Conservation (phyloP, 2,329 filamentous ascomycete genomes). For the Botrytis byssoidea region DNA sequence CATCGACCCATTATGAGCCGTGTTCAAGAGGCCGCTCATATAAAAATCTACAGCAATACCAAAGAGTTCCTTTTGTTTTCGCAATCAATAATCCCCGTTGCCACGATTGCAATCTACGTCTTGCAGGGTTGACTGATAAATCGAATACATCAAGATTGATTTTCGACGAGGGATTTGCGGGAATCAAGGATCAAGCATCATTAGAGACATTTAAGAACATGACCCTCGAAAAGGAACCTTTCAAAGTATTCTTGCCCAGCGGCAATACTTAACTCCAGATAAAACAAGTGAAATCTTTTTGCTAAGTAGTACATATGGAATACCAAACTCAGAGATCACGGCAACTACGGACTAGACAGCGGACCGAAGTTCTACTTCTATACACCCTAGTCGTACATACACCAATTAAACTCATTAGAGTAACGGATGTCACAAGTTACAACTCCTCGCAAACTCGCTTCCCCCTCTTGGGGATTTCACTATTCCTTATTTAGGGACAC, state of each 20-base stretch:
- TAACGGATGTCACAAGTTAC: conserved; percentile 18
- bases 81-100: conserved; percentile 16
- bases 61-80: neutral
- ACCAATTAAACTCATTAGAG: conserved; percentile 16
- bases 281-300: neutral
- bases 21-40: conserved; percentile 1
- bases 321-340: neutral
- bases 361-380: conserved; percentile 15
- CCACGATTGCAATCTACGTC: conserved; percentile 3
- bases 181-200: conserved; percentile 19
- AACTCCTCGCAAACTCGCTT: conserved; percentile 15
- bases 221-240: neutral
- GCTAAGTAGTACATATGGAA: neutral
- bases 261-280: neutral
- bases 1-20: conserved; percentile 8
- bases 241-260: neutral
- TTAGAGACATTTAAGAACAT: conserved; percentile 2
- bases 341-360: conserved; percentile 13
- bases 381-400: conserved; percentile 16
- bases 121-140: conserved; percentile 14
- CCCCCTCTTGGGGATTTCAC: conserved; percentile 16
- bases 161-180: conserved; percentile 20
- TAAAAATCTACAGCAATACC: neutral
- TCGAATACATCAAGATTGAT: conserved; percentile 1
- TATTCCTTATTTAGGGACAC: conserved; percentile 14